Evolutionary conservation across 306 rosid genomes (phyloP), one percentile per base, ranked within the genome.

Genomic region (Vigna hirtella): DNA sequence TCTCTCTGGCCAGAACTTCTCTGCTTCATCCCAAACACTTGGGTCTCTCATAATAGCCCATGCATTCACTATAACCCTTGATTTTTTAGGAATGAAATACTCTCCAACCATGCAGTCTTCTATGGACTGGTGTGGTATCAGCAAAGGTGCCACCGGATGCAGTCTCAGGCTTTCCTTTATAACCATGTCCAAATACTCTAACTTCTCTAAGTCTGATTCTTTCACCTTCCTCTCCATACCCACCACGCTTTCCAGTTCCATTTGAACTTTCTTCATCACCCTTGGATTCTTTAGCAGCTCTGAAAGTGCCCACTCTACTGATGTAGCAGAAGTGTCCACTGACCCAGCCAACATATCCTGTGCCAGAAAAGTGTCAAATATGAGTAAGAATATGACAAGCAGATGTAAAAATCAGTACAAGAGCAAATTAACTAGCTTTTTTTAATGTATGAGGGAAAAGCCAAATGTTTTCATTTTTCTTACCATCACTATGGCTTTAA

Each of bases 401-500:
- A 51, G 24, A 17, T 52, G 4, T 8, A n/a, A 52, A 52, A 52
- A 7, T 6, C 24, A n/a, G 24, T 17, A 42, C 1, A 42, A 42
- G 47, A 42, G 12, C 14, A 40, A 40, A 40, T 8, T 8, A 40
- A 40, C 2, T 1, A 40, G 11, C 11, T 40, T 24, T 24, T 24
- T 24, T 24, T 24, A 28, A 47, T 47, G 15, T 3, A 48, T 16
- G 20, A 16, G 20, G 9, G 7, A 16, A 51, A 51, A 51, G n/a
- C 7, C 17, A 20, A 16, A 6, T 2, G 10, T n/a, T 51, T 8
- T 6, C 10, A n/a, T 50, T 49, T 11, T 12, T 45, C 50, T 47
- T 84, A 86, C 93, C 90, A 88, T 66, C 32, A 93, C 72, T 18
- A 87, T 53, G 22, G 91, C 90, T 87, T 93, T 93, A 83, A 93